Evolutionary conservation across 345 rosid species (phyloP).

Genomic region (Lumnitzera racemosa): DNA sequence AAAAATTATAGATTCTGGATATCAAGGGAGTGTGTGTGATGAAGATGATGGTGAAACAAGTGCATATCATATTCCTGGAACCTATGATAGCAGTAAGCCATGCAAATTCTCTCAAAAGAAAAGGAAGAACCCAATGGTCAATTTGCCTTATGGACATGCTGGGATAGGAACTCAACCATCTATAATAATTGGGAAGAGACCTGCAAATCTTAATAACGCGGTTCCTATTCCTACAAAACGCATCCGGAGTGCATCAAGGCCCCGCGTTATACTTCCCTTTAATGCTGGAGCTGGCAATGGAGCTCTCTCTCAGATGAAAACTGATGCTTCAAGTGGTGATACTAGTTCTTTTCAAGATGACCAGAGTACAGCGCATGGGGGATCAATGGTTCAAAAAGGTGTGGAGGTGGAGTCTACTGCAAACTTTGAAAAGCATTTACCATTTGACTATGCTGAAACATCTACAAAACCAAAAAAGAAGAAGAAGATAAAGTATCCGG

Average conservation of each 20-base stretch:
- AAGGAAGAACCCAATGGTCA: constrained; percentile 44
- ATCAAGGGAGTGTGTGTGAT: constrained; percentile 45
- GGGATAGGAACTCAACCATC: constrained; percentile 43
- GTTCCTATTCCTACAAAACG: constrained; percentile 88
- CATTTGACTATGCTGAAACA: constrained; percentile 72
- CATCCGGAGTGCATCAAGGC: constrained; percentile 82
- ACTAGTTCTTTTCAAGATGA: constrained; percentile 96
- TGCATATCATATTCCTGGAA: constrained; percentile 57
- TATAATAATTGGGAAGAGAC: constrained; percentile 53
- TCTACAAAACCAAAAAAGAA: constrained; percentile 82
- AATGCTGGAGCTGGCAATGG: constrained; percentile 45
- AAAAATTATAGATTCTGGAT: constrained; percentile 47
- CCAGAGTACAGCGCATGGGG: constrained; percentile 72
- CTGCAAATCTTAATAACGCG: constrained; percentile 36
- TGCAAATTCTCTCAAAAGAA: constrained; percentile 55
- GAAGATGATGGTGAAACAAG: constrained; percentile 92
- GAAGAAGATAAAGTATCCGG: constrained; percentile 65
- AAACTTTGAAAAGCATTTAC: constrained; percentile 58
- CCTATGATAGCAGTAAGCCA: constrained; percentile 49
- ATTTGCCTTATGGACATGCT: constrained; percentile 43
- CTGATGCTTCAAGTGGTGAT: constrained; percentile 97
- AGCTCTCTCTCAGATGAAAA: constrained; percentile 42
- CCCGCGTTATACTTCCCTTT: constrained; percentile 60
- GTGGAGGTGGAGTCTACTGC: constrained; percentile 75
- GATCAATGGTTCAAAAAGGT: constrained; percentile 60